Conservation (phyloP, 176 grass and related monocot genomes). For the Echinochloa phyllopogon region DNA sequence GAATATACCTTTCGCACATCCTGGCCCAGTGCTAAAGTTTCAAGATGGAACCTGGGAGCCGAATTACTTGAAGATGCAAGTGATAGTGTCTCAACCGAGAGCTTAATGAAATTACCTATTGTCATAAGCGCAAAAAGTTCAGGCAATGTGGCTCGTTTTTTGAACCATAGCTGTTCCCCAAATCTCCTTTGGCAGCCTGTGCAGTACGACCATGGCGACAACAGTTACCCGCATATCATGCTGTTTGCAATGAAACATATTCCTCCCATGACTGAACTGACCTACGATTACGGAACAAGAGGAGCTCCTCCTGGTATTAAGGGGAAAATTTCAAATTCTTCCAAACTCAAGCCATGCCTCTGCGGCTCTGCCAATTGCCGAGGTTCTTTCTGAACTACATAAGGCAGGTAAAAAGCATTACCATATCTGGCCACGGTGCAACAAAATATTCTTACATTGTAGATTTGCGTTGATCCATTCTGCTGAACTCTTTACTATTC, state of each 20-base stretch:
- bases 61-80: constrained; percentile 53
- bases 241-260: constrained; percentile 76
- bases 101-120: constrained; percentile 43
- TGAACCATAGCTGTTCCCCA: constrained; percentile 76
- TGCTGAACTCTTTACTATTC: background rate
- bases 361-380: constrained; percentile 49
- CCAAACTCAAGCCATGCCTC: constrained; percentile 49
- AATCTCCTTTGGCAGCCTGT: constrained; percentile 76
- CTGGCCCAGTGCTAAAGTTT: constrained; percentile 15
- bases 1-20: constrained; percentile 51
- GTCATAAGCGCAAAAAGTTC: constrained; percentile 55
- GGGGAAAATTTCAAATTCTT: background rate
- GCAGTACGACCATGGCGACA: constrained; percentile 58
- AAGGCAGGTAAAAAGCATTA: constrained; percentile 23
- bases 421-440: background rate
- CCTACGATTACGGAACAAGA: constrained; percentile 65
- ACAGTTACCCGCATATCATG: constrained; percentile 63
- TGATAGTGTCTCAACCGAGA: constrained; percentile 17
- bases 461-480: background rate
- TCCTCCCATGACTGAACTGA: constrained; percentile 74
- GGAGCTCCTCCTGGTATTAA: constrained; percentile 44
- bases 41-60: constrained; percentile 57
- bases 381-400: constrained; percentile 52
- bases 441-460: background rate
- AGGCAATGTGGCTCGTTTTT: constrained; percentile 69